Evolutionary conservation across 148 eudicot species (phyloP).

Genomic region (Cornus florida): DNA sequence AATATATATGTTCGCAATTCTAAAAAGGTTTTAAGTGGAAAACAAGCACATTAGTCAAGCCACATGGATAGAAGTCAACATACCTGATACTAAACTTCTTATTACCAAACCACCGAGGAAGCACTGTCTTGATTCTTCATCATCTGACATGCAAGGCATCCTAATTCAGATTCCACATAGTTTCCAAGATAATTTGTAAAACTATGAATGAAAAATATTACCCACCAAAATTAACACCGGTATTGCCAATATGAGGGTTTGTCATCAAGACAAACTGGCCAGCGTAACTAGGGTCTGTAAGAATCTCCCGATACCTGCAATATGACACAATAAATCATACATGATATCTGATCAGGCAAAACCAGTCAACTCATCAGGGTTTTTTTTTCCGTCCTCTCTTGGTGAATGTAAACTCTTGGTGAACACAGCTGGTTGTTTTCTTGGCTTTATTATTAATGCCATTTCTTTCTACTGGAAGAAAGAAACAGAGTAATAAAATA

Average conservation of each 20-base stretch:
- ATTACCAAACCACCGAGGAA: slow-evolving; percentile 89
- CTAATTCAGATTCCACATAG: slow-evolving; percentile 7
- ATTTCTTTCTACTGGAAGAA: not conserved
- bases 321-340: not conserved
- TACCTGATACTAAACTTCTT: slow-evolving; percentile 89
- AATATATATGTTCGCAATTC: not conserved
- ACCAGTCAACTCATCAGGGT: not conserved
- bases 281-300: slow-evolving; percentile 98
- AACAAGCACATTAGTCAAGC: not conserved
- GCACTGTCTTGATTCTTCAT: slow-evolving; percentile 91
- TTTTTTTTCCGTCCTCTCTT: not conserved
- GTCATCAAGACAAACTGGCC: slow-evolving; percentile 99
- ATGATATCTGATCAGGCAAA: not conserved
- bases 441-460: not conserved
- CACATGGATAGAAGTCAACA: not conserved
- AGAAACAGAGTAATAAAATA: not conserved
- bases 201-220: slow-evolving; percentile 9
- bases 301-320: slow-evolving; percentile 90
- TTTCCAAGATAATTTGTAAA: slow-evolving; percentile 5
- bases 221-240: slow-evolving; percentile 94
- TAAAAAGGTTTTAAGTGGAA: not conserved
- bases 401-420: not conserved
- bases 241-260: slow-evolving; percentile 94
- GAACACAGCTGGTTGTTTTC: not conserved
- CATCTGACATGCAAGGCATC: slow-evolving; percentile 48